Evolutionary conservation across 352 stramenopile genomes (phyloP), one percentile per base, ranked within the genome.

Genomic region (Globisporangium heterothallicum): DNA sequence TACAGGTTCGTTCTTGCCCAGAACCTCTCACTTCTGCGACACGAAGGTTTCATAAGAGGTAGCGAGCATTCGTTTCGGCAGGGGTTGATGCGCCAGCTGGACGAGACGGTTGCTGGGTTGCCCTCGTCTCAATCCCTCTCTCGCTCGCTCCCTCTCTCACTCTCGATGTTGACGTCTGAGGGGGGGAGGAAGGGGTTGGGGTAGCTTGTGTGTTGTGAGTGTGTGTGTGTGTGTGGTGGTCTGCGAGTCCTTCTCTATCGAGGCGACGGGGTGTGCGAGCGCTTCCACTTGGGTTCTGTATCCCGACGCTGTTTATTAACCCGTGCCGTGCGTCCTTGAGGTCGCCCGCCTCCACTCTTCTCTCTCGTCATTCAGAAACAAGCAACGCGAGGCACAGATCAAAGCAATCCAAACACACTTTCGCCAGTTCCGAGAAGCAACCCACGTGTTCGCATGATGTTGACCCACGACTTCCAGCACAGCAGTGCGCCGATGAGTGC

Each of bases 391-490:
- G 22, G 26, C 29, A 4, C 52, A 51, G 45, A 24, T 19, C 21
- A 32, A 4, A 9, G n/a, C 5, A 24, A 56, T n/a, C 38, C 13
- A 35, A 38, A 21, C 26, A 14, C 26, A 18, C 16, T 8, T 13
- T 1, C n/a, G 27, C 19, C 30, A 32, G 52, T 26, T 36, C 40
- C 6, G n/a, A n/a, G n/a, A n/a, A n/a, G n/a, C n/a, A n/a, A n/a
- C n/a, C n/a, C n/a, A n/a, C n/a, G n/a, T n/a, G n/a, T n/a, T n/a
- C n/a, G 41, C 6, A 63, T 61, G 35, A 72, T 63, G 47, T 63
- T 66, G 52, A 66, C 60, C 48, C 58, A 65, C 24, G 43, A 53
- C 42, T 38, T 57, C 7, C 58, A 48, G 26, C 50, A 26, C 42
- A 65, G 63, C 58, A 49, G 35, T 13, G 21, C 3, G 19, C 30